Base-by-base conservation (phyloP, 345 rosid species). In the Murraya paniculata region DNA sequence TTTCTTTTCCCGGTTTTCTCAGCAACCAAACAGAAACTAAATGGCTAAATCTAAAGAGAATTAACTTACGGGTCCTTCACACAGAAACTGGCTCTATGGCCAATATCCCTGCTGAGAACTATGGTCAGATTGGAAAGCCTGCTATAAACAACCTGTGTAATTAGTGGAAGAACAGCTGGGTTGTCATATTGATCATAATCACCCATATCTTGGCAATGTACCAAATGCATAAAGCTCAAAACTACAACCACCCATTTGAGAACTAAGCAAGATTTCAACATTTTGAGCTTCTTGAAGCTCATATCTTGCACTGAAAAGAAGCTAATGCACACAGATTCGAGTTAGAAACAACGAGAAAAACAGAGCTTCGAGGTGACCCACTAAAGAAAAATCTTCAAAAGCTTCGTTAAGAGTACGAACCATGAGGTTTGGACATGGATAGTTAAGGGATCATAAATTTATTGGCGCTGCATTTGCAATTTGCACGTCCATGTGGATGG, bases 1-100 rank as follows among this genome's bases (percentile, higher is more conserved):
- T 45, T 70, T 71, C 53, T 24, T 35, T 50, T 64, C 55, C 39
- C 74, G 57, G 70, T 5, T 61, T 64, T 57, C 39, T 38, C 57
- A 56, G 55, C 67, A 38, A 57, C 11, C 25, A 35, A 82, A 64
- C 24, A n/a, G 27, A 72, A 25, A 13, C 70, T 36, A 69, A 68
- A 13, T 45, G 50, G 50, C 50, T 45, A 45, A 53, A 25, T 28
- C 13, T n/a, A 66, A 66, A 4, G 36, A 68, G 41, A 66, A 9
- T 24, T 19, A 81, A 85, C 93, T 88, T 56, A 95, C 98, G 85
- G 88, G 85, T 93, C 88, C 82, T 71, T 90, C 68, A 95, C 78
- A 83, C 98, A 95, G 88, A 91, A 92, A 48, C 87, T 86, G 77
- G 91, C 88, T 41, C 83, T 74, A 7, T 76, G 79, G 41, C 83